Evolutionary conservation across 2,329 filamentous ascomycete species (phyloP).

Genomic region (Phyllosticta ampelicida): DNA sequence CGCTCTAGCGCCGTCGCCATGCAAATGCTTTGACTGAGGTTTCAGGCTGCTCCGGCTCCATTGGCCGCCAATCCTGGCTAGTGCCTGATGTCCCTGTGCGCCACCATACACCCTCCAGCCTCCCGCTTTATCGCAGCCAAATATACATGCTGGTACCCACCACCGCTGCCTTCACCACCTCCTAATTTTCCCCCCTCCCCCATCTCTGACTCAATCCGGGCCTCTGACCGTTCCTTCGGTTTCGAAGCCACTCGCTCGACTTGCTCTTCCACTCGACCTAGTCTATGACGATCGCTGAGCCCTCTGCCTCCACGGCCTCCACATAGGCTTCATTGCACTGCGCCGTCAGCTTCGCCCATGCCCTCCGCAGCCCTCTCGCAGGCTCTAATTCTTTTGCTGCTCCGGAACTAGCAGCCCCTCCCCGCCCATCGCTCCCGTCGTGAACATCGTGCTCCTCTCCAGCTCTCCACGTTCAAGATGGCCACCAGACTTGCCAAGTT

Average conservation of each 20-base stretch:
- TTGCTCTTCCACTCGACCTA: background rate
- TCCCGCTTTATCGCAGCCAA: background rate
- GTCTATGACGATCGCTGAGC: background rate
- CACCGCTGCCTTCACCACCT: background rate
- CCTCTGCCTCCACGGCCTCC: background rate
- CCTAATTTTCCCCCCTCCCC: background rate
- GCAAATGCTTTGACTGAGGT: background rate
- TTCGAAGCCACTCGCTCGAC: background rate
- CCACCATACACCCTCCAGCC: background rate
- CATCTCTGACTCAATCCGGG: background rate
- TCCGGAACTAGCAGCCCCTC: background rate
- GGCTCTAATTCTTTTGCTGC: background rate
- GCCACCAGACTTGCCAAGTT: constrained; percentile 23
- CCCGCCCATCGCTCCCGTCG: background rate
- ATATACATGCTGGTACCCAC: background rate
- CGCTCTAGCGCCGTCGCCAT: background rate
- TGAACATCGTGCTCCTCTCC: background rate
- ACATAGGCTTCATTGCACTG: background rate
- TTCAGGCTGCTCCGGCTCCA: background rate
- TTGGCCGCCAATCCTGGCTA: background rate
- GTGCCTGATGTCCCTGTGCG: background rate
- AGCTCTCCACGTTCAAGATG: constrained; percentile 17
- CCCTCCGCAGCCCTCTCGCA: background rate
- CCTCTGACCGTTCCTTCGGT: background rate
- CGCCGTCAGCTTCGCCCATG: background rate